Evolutionary conservation across 2,329 filamentous ascomycete genomes (phyloP), one percentile per base, ranked within the genome.

Genomic region (Calonectria montana): DNA sequence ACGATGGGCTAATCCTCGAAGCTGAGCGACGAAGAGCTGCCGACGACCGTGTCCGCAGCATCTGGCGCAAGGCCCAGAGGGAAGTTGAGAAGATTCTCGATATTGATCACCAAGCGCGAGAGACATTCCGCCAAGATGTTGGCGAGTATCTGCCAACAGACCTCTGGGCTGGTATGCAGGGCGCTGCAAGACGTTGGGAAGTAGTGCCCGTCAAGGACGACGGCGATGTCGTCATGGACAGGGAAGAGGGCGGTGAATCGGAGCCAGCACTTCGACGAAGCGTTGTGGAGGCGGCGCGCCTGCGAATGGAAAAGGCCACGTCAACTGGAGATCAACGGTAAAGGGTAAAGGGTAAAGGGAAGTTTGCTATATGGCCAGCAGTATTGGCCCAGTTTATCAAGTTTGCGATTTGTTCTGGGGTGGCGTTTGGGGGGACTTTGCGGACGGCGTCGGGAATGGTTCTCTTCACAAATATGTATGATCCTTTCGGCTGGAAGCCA

Each of bases 131-230:
- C 39, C 88, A 92, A 31, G 93, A 97, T 50, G 92, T 97, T 15
- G 96, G 95, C 9, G 94, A 97, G 74, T 97, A 92, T 80, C 84
- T 99, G 13, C 97, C 97, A 0, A 92, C 93, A 0, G 95, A 98
- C 81, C 90, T 98, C 25, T 98, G 95, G 95, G 92, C 92, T 0
- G 94, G 93, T 1, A 89, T 97, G 82, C 90, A 89, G 74, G 88
- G 86, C n/a, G 88, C 87, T 29, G 89, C 89, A 75, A 86, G 83
- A 71, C 86, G 83, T 67, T 90, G 87, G 86, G 85, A 87, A 43
- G 83, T 91, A 2, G 81, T 87, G 2, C 82, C 84, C 0, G 80
- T 86, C 1, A 78, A 80, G 8, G 73, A 68, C 0, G 75, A 73
- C 0, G 74, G 50, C 31, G 71, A 70, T 15, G 53, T 29, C 8